Conservation (phyloP, 176 grass and related monocot genomes). For the Triticum dicoccoides region DNA sequence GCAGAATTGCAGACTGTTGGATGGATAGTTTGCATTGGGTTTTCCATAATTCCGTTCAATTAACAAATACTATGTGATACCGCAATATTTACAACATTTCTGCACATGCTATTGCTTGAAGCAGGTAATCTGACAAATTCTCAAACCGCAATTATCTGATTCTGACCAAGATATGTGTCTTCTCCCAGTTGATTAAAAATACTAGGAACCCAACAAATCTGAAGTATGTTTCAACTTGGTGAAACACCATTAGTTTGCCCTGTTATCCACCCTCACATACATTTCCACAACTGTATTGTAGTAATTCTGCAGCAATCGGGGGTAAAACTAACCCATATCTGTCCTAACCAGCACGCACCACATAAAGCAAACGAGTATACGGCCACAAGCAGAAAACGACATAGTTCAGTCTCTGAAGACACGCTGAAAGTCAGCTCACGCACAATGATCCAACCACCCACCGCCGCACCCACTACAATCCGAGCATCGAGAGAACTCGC, state of each 20-base stretch:
- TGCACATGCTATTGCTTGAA: neutral
- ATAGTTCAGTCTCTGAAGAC: neutral
- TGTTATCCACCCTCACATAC: neutral
- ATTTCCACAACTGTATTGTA: neutral
- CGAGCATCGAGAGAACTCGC: neutral
- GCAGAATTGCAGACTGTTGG: neutral
- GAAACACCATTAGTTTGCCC: slow-evolving; percentile 6
- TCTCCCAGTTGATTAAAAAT: slow-evolving; percentile 8
- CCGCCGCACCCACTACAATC: neutral
- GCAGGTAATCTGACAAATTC: slow-evolving; percentile 1
- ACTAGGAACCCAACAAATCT: neutral
- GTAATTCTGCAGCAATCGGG: slow-evolving; percentile 28
- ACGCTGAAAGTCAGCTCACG: neutral
- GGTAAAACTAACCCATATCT: slow-evolving; percentile 12
- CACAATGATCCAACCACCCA: neutral
- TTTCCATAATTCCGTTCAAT: neutral
- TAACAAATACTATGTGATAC: neutral
- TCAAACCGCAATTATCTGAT: neutral
- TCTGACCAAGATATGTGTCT: slow-evolving; percentile 11
- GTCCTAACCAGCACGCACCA: slow-evolving; percentile 26
- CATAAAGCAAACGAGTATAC: slow-evolving; percentile 29
- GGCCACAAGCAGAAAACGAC: neutral
- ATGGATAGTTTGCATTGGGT: neutral
- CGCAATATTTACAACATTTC: neutral
- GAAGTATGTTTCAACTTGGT: slow-evolving; percentile 36